Evolutionary conservation across 345 rosid genomes (phyloP), one percentile per base, ranked within the genome.

Genomic region (Moricandia arvensis): DNA sequence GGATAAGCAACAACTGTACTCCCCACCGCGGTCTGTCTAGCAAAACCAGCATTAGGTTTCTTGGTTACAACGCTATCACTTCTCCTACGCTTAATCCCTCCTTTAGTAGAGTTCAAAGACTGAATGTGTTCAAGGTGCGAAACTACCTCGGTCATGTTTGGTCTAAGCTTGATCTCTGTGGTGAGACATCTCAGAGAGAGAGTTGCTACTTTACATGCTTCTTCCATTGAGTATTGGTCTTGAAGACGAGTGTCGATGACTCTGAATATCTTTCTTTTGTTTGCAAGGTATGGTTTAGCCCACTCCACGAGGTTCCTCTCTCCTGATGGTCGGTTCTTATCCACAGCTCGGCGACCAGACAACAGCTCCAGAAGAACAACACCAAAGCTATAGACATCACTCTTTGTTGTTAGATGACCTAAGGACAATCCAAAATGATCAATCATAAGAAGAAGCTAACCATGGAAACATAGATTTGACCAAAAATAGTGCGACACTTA

Each of bases 371-470:
- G 91, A 55, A 94, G 86, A 30, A 94, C 97, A 55, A 94, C 98
- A 2, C 97, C 98, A 3, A 90, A 94, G 83, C 98, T 94, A 78
- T 90, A 94, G 29, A 94, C 98, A 33, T 94, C 97, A 63, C 98
- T 94, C 85, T 86, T 91, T 8, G 95, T 91, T 24, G 98, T 90
- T 81, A 91, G 81, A 81, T 94, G 98, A 68, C 97, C 96, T 94
- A 82, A 59, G 57, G 55, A 76, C 10, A 70, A 74, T 63, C 15
- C n/a, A 64, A 55, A 71, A 4, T 31, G 34, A 24, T 30, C 59
- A 30, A 18, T 18, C 59, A 70, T 87, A 95, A 63, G 55, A 88
- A 88, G 87, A 89, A 67, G 89, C 91, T 71, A 87, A 82, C 68
- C 93, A 10, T 4, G 4, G 0, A 63, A 76, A 54, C 37, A 69